Base-by-base conservation (phyloP, 352 stramenopile genomes). In the Phytophthora syringae region DNA sequence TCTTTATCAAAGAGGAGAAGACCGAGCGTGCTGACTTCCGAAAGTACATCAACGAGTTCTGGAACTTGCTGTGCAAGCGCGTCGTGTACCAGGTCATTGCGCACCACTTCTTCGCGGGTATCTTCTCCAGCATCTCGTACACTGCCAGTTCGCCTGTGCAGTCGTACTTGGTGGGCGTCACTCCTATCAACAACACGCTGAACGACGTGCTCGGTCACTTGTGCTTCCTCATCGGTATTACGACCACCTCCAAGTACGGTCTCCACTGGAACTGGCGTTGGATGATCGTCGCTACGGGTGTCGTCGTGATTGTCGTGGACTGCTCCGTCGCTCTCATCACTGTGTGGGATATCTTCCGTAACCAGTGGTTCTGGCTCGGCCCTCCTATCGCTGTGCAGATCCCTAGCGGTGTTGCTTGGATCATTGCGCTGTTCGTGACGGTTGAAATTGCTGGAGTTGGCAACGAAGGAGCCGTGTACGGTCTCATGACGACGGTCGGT, bases 11-110 rank as follows among this genome's bases (percentile, higher is more conserved):
- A 51, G 74, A 82, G 45, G 68, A 71, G 39, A 77, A 75, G 40
- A 43, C 63, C 10, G 61, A 66, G 24, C 60, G 65, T 18, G 49
- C 48, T 3, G 34, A 82, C 54, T 79, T 79, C 49, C 28, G 39
- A 24, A 54, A 72, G 43, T 82, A 80, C 60, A 76, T 81, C 7
- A 50, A 48, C 10, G 60, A 78, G 21, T 72, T 86, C 40, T 88
- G 72, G 69, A 32, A 76, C 6, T 40, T 87, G 22, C 45, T 88
- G 24, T 74, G 82, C 57, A 67, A 62, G 48, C 73, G 73, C 20
- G 77, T 74, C 0, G 70, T 88, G 67, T 83, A 80, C 58, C 76
- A 86, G 52, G 54, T 87, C 30, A 76, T 88, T 32, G 53, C 65
- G 5, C 79, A 82, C 48, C 64, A 79, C 58, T 84, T 88, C 50